A percentile compares a stretch with the other conserved stretches of the same genome.
Evolutionary conservation across 1,284 basidiomycete genomes (phyloP).

Genomic region (Xerocomus minutiporus): DNA sequence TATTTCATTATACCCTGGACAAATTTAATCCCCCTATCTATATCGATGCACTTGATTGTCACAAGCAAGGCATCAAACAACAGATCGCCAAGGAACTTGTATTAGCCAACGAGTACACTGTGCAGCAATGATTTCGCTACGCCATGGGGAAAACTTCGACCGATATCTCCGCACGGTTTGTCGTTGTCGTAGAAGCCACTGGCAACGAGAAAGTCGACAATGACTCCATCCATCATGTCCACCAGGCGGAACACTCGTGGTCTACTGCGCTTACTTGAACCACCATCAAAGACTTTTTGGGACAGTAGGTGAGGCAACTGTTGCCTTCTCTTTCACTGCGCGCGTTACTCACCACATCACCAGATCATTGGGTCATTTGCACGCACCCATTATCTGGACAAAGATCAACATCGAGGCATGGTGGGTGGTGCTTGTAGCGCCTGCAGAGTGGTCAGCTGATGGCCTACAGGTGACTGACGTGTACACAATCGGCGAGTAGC

Average conservation of each 20-base stretch:
- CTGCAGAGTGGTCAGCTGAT: not conserved
- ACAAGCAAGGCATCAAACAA: conserved; percentile 56
- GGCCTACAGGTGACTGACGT: conserved; percentile 45
- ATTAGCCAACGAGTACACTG: conserved; percentile 77
- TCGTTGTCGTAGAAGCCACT: not conserved
- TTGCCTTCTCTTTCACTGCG: not conserved
- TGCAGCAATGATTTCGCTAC: conserved; percentile 57
- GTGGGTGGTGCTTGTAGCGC: conserved; percentile 31
- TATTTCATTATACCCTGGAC: conserved; percentile 71
- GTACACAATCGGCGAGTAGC: conserved; percentile 58
- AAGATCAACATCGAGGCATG: conserved; percentile 84
- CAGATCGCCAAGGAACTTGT: conserved; percentile 68
- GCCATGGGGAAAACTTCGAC: conserved; percentile 72
- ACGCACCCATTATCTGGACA: conserved; percentile 48
- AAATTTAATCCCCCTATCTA: conserved; percentile 74
- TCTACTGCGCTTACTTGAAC: not conserved
- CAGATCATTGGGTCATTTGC: conserved; percentile 65
- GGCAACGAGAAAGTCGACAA: not conserved
- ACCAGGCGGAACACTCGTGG: conserved; percentile 39
- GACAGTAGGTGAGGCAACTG: conserved; percentile 39
- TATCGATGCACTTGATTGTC: conserved; percentile 53
- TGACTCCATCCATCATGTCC: conserved; percentile 49
- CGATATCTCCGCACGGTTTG: conserved; percentile 76
- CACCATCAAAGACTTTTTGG: not conserved
- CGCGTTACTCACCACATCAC: not conserved